Conservation (phyloP, 441 rosid species). For the Metrosideros polymorpha region DNA sequence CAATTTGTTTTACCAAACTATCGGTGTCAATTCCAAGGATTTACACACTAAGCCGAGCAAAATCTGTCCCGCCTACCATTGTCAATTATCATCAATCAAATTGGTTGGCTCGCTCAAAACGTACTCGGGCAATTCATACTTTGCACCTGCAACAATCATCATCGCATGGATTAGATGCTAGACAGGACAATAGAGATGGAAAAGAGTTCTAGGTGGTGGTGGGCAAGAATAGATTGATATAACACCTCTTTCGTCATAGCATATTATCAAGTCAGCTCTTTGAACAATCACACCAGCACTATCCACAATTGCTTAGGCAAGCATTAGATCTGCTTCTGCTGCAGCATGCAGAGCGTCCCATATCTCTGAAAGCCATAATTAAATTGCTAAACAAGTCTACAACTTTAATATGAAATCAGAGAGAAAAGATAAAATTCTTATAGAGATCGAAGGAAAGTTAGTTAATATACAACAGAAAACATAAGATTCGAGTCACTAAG, state of each 20-base stretch:
- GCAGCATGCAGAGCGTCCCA: conserved; percentile 96
- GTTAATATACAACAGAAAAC: neutral
- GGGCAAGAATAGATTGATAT: neutral
- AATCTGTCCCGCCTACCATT: neutral
- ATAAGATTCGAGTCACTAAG: neutral
- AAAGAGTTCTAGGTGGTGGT: neutral
- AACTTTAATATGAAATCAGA: neutral
- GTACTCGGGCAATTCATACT: conserved; percentile 78
- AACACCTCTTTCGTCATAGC: conserved; percentile 87
- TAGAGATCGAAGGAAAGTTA: neutral
- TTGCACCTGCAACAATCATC: conserved; percentile 47
- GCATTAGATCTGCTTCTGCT: conserved; percentile 52
- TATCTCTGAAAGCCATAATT: conserved; percentile 38
- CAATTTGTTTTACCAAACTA: neutral
- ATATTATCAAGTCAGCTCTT: conserved; percentile 58
- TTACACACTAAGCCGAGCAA: conserved; percentile 23
- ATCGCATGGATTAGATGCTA: neutral
- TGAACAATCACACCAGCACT: conserved; percentile 83
- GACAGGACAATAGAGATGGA: neutral
- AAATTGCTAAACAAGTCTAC: neutral
- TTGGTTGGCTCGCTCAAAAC: conserved; percentile 85
- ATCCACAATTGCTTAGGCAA: conserved; percentile 77
- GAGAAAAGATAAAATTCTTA: neutral
- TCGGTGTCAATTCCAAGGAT: conserved; percentile 16
- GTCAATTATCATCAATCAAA: conserved; percentile 44